These are phyloP conservation scores for Gossypium longicalyx DNA, from an alignment of 345 rosid species.

Conservation along the genomic window DNA sequence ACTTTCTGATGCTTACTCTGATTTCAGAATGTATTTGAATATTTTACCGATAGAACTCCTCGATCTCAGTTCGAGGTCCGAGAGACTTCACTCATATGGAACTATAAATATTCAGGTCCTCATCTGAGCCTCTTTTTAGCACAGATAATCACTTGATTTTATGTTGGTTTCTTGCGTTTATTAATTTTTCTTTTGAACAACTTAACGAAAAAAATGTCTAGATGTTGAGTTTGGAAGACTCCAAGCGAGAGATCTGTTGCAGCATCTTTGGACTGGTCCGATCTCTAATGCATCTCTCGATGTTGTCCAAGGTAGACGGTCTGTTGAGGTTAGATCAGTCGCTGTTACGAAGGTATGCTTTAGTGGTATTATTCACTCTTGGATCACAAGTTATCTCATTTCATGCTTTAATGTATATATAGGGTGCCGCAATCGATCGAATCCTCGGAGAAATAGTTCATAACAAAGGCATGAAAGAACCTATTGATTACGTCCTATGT, in stretches of 20 bases:
- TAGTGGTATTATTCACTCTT: background rate
- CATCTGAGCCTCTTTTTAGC: background rate
- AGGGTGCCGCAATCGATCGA: conserved; percentile 60
- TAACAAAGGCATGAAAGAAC: too few species aligned
- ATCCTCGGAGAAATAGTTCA: conserved; percentile 30
- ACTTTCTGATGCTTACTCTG: conserved; percentile 26
- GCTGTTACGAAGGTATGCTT: conserved; percentile 48
- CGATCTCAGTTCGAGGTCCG: conserved; percentile 53
- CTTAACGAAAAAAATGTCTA: conserved; percentile 7
- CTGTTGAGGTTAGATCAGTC: conserved; percentile 55
- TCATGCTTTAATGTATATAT: conserved; percentile 3
- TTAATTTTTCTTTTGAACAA: background rate
- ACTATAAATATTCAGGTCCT: conserved; percentile 54
- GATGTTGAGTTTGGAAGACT: conserved; percentile 57
- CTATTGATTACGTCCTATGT: conserved; percentile 55
- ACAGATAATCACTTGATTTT: background rate
- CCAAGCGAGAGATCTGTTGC: conserved; percentile 58
- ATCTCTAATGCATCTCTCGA: conserved; percentile 55
- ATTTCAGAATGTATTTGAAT: conserved; percentile 56
- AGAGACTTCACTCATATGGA: conserved; percentile 37
- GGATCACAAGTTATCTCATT: background rate
- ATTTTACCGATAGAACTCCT: conserved; percentile 59
- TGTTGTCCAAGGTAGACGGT: conserved; percentile 53
- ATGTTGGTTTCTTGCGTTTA: background rate
- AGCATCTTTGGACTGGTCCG: conserved; percentile 64